Evolutionary conservation across 257 asterid species (phyloP).

Genomic region (Dorcoceras hygrometricum): DNA sequence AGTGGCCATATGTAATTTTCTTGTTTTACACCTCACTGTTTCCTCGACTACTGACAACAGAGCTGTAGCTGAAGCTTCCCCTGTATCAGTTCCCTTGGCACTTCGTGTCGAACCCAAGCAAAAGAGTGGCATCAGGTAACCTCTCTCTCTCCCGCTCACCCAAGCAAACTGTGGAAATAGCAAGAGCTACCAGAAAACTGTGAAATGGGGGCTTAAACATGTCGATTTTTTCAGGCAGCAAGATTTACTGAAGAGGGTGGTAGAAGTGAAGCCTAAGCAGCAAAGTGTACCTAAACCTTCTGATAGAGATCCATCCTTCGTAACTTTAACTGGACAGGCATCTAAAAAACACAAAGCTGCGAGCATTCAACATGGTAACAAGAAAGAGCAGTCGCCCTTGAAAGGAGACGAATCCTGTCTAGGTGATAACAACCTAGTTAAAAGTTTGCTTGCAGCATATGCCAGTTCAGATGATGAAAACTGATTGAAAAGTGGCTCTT

Average conservation of each 20-base stretch:
- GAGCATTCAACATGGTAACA: constrained; percentile 27
- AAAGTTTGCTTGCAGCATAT: constrained; percentile 67
- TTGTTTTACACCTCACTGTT: constrained; percentile 3
- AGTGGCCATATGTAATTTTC: constrained; percentile 3
- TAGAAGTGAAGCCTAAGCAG: constrained; percentile 83
- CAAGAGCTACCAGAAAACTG: too few species aligned
- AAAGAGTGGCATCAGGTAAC: constrained; percentile 87
- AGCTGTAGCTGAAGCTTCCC: constrained; percentile 87
- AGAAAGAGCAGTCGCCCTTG: constrained; percentile 30
- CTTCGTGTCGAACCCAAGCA: constrained; percentile 97
- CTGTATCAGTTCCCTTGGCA: constrained; percentile 77
- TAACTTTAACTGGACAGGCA: constrained; percentile 32
- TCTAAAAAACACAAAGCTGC: constrained; percentile 31
- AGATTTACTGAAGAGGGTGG: constrained; percentile 82
- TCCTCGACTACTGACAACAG: constrained; percentile 61
- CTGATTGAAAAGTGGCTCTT: constrained; percentile 25
- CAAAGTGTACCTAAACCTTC: constrained; percentile 31
- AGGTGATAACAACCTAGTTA: constrained; percentile 65
- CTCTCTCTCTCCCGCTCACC: not conserved
- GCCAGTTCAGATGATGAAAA: constrained; percentile 86
- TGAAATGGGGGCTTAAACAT: not conserved
- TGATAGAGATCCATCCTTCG: constrained; percentile 25
- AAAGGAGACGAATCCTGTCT: constrained; percentile 26
- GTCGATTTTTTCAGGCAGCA: constrained; percentile 62
- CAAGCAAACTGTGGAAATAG: not conserved